Evolutionary conservation across 139 green algal species (phyloP).

Genomic region (Picochlorum sp.): DNA sequence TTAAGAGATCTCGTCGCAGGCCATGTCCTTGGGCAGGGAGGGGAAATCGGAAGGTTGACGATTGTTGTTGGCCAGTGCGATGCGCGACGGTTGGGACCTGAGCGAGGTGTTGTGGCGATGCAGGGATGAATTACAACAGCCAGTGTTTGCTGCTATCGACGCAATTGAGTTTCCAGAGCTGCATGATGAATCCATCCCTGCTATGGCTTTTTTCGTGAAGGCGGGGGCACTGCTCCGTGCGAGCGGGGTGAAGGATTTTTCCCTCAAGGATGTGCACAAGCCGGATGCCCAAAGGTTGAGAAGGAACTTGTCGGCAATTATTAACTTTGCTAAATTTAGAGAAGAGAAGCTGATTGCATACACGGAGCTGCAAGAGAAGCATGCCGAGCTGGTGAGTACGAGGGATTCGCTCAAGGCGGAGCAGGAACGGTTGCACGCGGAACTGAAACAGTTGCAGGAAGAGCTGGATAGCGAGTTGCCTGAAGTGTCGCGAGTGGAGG

Average conservation of each 20-base stretch:
- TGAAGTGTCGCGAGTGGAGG: constrained; percentile 43
- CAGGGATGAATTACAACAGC: constrained; percentile 82
- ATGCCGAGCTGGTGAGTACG: constrained; percentile 24
- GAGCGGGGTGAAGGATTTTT: constrained; percentile 76
- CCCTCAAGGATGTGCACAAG: constrained; percentile 77
- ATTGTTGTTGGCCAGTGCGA: constrained; percentile 66
- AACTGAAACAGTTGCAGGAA: constrained; percentile 43
- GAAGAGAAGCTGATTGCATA: constrained; percentile 79
- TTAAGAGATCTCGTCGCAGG: constrained; percentile 13
- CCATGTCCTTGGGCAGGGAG: no score
- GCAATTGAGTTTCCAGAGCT: constrained; percentile 86
- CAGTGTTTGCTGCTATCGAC: constrained; percentile 70
- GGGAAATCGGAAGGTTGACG: constrained; percentile 78
- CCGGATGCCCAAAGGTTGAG: constrained; percentile 58
- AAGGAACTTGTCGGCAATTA: constrained; percentile 73
- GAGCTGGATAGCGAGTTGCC: constrained; percentile 22
- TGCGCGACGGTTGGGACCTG: constrained; percentile 4
- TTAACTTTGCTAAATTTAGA: constrained; percentile 93
- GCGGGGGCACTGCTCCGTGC: constrained; percentile 56
- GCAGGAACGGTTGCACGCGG: constrained; percentile 30
- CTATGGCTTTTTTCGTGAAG: constrained; percentile 56
- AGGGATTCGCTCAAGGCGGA: constrained; percentile 27
- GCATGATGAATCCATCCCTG: constrained; percentile 80
- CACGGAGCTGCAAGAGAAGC: constrained; percentile 42
- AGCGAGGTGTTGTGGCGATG: no score